phyloP scores from a whole-genome alignment of 306 rosid genomes.

The Malus domestica region DNA sequence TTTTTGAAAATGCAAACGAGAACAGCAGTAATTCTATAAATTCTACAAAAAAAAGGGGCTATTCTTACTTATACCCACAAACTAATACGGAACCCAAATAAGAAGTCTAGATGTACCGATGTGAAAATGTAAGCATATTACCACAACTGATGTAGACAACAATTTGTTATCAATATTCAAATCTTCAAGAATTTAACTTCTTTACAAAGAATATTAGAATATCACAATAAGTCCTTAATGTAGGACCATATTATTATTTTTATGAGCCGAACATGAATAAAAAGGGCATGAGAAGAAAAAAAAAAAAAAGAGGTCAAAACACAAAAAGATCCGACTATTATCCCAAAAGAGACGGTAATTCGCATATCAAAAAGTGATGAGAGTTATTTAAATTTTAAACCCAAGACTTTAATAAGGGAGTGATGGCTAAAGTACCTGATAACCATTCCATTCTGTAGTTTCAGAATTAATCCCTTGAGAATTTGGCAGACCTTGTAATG shows the following conservation, averaged over 20 bases:
- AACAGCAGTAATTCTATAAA: background rate
- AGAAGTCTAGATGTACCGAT: background rate
- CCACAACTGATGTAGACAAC: background rate
- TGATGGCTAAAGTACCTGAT: constrained; percentile 48
- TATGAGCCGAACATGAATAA: no score
- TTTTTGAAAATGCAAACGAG: no score
- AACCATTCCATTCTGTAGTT: constrained; percentile 69
- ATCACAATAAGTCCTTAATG: background rate
- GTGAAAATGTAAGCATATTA: background rate
- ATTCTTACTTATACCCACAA: no score
- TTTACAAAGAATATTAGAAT: no score
- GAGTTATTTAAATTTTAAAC: background rate
- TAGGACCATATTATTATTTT: no score
- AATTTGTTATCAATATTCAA: background rate
- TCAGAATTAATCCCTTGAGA: constrained; percentile 48
- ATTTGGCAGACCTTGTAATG: constrained; percentile 49
- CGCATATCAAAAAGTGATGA: background rate
- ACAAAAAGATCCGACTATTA: background rate
- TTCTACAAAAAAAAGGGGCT: no score
- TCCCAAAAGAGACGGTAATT: background rate
- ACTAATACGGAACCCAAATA: background rate
- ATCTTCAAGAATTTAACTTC: background rate
- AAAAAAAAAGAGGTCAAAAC: background rate
- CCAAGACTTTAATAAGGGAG: background rate
- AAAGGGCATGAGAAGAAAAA: background rate